Conservation (phyloP, 1,139 yeast species). For the Kodamaea sp. region DNA sequence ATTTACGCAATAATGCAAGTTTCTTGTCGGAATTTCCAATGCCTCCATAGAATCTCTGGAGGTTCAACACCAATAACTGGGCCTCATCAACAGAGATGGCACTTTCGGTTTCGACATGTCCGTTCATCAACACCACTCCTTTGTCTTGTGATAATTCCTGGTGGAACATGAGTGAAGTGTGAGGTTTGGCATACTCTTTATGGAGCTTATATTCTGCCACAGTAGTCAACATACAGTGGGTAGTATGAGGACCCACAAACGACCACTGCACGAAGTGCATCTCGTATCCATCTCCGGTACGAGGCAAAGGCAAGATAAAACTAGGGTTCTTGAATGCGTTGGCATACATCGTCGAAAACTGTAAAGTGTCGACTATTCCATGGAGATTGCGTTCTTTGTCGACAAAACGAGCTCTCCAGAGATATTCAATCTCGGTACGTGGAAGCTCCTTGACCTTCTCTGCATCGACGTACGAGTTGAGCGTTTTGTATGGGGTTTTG, state of each 20-base stretch:
- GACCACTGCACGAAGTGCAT: slow-evolving; percentile 95
- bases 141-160: slow-evolving; percentile 68
- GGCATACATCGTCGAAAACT: slow-evolving; percentile 60
- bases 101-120: slow-evolving; percentile 73
- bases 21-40: slow-evolving; percentile 53
- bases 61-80: slow-evolving; percentile 71
- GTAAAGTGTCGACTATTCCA: slow-evolving; percentile 59
- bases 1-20: slow-evolving; percentile 58
- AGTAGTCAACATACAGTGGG: slow-evolving; percentile 89
- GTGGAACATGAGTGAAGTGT: slow-evolving; percentile 87
- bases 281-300: slow-evolving; percentile 61
- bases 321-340: slow-evolving; percentile 76
- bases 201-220: slow-evolving; percentile 91
- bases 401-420: slow-evolving; percentile 90
- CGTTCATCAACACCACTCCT: slow-evolving; percentile 81
- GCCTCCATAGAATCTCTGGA: slow-evolving; percentile 86
- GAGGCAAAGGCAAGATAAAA: slow-evolving; percentile 71
- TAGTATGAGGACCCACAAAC: slow-evolving; percentile 80
- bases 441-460: slow-evolving; percentile 62
- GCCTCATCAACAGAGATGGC: slow-evolving; percentile 69
- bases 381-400: slow-evolving; percentile 59
- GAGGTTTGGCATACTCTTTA: slow-evolving; percentile 91
- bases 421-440: slow-evolving; percentile 66
- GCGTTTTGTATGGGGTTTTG: slow-evolving; percentile 63
- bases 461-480: slow-evolving; percentile 68